Percentiles rank a stretch among this genome's conserved stretches.
Conservation (phyloP, 179 eudicot species). For the Drosera spatulata region DNA sequence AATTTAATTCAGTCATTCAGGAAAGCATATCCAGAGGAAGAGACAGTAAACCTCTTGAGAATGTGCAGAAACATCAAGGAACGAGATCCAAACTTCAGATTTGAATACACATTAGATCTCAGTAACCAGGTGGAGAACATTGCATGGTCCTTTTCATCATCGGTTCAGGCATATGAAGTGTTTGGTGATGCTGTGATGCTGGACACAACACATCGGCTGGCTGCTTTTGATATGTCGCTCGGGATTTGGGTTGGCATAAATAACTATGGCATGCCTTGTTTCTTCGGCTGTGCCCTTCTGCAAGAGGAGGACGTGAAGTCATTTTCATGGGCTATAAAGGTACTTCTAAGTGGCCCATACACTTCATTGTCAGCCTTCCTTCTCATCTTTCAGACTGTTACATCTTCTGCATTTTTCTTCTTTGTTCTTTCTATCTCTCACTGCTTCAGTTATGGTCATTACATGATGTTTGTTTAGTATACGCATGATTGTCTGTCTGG, state of each 20-base stretch:
- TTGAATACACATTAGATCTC: constrained; percentile 67
- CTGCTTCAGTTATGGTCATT: no score
- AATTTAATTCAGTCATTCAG: constrained; percentile 83
- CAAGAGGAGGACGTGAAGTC: constrained; percentile 77
- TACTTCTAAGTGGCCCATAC: constrained; percentile 14
- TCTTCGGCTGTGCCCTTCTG: constrained; percentile 83
- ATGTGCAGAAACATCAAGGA: constrained; percentile 87
- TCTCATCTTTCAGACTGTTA: neutral
- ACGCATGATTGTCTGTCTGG: neutral
- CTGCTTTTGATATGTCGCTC: constrained; percentile 87
- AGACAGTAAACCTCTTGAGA: constrained; percentile 64
- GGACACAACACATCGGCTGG: constrained; percentile 88
- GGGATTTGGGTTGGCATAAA: constrained; percentile 94
- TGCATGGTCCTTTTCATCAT: constrained; percentile 93
- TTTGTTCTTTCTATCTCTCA: no score
- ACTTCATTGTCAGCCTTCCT: neutral
- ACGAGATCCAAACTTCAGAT: constrained; percentile 66
- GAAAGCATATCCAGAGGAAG: constrained; percentile 74
- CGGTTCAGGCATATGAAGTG: constrained; percentile 62
- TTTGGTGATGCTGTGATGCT: constrained; percentile 94
- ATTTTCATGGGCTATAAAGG: constrained; percentile 92
- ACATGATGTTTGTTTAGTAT: no score
- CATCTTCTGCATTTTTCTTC: no score
- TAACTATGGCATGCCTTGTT: constrained; percentile 97
- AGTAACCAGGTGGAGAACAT: constrained; percentile 73